Evolutionary conservation across 106 monocot species (phyloP), one percentile per base, ranked within the genome.

Genomic region (Dioscorea alata): DNA sequence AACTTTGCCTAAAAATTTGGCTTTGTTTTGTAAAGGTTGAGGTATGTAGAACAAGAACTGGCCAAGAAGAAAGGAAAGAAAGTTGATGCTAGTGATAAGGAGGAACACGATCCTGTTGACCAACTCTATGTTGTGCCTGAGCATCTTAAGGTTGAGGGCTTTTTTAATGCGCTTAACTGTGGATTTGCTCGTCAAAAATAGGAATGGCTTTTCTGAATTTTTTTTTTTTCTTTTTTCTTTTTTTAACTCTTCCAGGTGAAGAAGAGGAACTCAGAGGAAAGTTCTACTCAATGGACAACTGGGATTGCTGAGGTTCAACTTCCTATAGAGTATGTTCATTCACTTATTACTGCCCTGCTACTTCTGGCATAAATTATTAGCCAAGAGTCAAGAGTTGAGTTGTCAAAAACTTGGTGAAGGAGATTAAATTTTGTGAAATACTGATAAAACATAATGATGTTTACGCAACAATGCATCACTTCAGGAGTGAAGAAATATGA

Each of bases 231-330:
- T 23, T 61, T 60, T n/a, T n/a, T n/a, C n/a, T n/a, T n/a, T n/a
- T n/a, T n/a, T n/a, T n/a, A n/a, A n/a, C 57, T 59, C 4, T 60
- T 75, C 64, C 70, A 96, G 97, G 86, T 97, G 23, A 92, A 75
- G 84, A 92, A 85, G 76, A 92, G 89, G 73, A 92, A 92, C 74
- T 93, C 97, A n/a, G 85, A 90, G 59, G 97, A 99, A 71, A 99
- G 89, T 65, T 99, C 89, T 10, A 92, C 92, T 6, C 97, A 99
- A 64, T 99, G 97, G 97, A 99, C 97, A 8, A 99, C 97, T 15
- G 97, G 97, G 20, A 99, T 99, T 68, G 97, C 97, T 7, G 97
- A 97, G 71, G 74, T 97, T 72, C 92, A 97, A 53, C 92, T 97
- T 6, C 97, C 97, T 1, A 92, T 97, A 24, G 97, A 92, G 97